These are phyloP conservation scores for Alternaria gaisen DNA, from an alignment of 2,329 filamentous ascomycete genomes.

Conservation along the genomic window DNA sequence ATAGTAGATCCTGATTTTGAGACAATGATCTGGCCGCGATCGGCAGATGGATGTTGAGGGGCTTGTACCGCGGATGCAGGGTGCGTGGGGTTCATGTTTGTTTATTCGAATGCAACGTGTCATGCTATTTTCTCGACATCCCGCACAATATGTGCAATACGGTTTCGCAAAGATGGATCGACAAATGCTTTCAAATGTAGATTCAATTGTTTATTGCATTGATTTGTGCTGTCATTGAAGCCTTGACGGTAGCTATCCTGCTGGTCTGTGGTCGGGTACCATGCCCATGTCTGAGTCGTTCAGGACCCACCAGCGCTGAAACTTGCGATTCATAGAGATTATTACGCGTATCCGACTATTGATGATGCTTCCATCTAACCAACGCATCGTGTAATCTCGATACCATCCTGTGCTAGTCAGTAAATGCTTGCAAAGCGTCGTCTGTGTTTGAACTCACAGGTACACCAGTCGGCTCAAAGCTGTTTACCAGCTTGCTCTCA, in stretches of 20 bases:
- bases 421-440: neutral
- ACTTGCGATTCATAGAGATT: neutral
- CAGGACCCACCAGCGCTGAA: conserved; percentile 3
- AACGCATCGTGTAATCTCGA: conserved; percentile 70
- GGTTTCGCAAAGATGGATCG: neutral
- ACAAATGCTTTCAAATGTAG: neutral
- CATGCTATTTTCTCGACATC: conserved; percentile 5
- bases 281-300: neutral
- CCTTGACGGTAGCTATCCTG: neutral
- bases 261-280: neutral
- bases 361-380: conserved; percentile 24
- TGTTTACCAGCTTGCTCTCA: conserved; percentile 69
- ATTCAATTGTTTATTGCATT: conserved; percentile 4
- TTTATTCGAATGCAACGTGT: conserved; percentile 2
- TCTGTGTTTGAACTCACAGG: conserved; percentile 60
- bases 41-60: conserved; percentile 9
- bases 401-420: conserved; percentile 62
- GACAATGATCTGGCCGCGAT: conserved; percentile 12
- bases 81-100: conserved; percentile 10
- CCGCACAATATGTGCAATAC: neutral
- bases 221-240: neutral
- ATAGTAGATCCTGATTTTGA: conserved; percentile 7
- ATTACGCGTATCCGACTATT: neutral
- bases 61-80: conserved; percentile 3
- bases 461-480: conserved; percentile 73